Evolutionary conservation across 139 green algal species (phyloP), one percentile per base, ranked within the genome.

Genomic region (Zygnema circumcarinatum): DNA sequence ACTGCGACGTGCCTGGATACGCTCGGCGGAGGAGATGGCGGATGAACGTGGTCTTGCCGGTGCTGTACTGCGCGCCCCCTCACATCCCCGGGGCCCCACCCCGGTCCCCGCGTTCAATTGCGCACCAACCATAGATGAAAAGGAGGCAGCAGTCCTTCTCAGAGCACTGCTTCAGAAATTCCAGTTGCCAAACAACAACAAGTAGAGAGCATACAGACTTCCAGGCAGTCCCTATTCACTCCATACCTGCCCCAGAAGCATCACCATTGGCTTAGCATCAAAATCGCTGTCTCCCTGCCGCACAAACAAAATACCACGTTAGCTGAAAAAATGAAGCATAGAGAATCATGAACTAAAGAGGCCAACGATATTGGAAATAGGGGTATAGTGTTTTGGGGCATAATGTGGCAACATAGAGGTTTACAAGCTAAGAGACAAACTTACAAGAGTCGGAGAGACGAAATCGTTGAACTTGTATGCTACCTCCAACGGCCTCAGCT

Each of bases 41-140:
- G 91, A 99, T 98, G 92, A 99, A 99, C 0, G 96, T 98, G 32
- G 96, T 98, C 92, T 98, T 98, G n/a, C 96, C 96, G 11, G 96
- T 98, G 42, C 87, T 95, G 94, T 99, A 99, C 79, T 83, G 95
- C 94, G 7, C 84, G 94, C 92, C 96, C 97, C 81, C 98, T 98
- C 83, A 94, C 88, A 0, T 22, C n/a, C n/a, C n/a, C n/a, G 86
- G 84, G 31, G 98, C 95, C 87, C 98, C 96, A 69, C 98, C 86
- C 0, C 95, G 96, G 0, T 82, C 22, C 47, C 96, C 56, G 29
- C 29, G 29, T 72, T 29, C 56, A 72, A 72, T 29, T 35, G 56
- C 56, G 29, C 29, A 29, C 29, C 29, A 29, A 72, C 29, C 56
- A 72, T 72, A 29, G 29, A 72, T 35, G 56, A 35, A 72, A 72